Conservation (phyloP, 1,284 basidiomycete genomes). For the Stygiomarasmius scandens region DNA sequence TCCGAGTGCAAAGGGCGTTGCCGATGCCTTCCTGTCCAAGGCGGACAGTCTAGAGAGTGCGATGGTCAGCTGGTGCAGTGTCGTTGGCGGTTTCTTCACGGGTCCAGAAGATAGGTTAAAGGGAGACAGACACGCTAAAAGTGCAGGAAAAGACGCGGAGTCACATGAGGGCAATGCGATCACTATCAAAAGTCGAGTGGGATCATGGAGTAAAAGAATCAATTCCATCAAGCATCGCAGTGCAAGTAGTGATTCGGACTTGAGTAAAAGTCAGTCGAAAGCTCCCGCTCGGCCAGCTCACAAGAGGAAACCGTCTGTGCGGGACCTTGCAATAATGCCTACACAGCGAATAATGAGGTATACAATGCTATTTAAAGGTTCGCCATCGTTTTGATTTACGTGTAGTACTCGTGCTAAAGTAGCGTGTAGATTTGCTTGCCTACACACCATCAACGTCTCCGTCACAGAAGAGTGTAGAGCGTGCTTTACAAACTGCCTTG, state of each 20-base stretch:
- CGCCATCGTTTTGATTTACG: not conserved
- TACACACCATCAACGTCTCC: slow-evolving; percentile 26
- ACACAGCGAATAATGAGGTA: slow-evolving; percentile 37
- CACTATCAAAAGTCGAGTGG: slow-evolving; percentile 7
- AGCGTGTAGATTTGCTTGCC: slow-evolving; percentile 28
- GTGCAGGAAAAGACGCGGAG: not conserved
- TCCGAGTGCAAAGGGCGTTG: slow-evolving; percentile 36
- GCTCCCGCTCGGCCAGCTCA: not conserved
- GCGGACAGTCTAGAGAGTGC: slow-evolving; percentile 25
- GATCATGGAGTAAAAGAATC: slow-evolving; percentile 15
- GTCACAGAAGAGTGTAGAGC: slow-evolving; percentile 26
- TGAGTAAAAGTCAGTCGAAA: not conserved
- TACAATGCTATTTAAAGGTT: slow-evolving; percentile 37
- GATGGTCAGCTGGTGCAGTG: slow-evolving; percentile 33
- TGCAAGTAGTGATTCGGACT: not conserved
- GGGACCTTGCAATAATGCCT: slow-evolving; percentile 36
- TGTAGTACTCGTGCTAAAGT: not conserved
- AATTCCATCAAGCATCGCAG: slow-evolving; percentile 9
- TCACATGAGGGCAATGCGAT: not conserved
- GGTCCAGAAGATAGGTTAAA: not conserved
- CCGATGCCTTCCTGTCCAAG: slow-evolving; percentile 29
- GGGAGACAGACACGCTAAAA: not conserved
- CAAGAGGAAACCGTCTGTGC: slow-evolving; percentile 25
- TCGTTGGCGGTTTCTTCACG: slow-evolving; percentile 32
- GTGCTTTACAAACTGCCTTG: slow-evolving; percentile 28